Conservation (phyloP, 2,329 filamentous ascomycete genomes). For the Pyrenophora seminiperda region DNA sequence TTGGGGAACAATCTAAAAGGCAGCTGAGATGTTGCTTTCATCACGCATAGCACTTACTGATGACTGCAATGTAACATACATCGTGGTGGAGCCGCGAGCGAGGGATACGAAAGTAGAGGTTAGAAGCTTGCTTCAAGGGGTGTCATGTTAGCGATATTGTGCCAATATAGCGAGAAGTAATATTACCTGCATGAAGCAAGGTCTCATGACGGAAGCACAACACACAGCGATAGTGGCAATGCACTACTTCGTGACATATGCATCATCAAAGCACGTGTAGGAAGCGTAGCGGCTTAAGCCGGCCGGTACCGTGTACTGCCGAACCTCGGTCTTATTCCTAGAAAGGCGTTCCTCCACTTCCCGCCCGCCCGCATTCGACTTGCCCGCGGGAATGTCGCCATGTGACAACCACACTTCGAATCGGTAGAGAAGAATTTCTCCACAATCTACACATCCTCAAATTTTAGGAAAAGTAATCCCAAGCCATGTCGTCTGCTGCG, state of each 20-base stretch:
- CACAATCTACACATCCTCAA: constrained; percentile 5
- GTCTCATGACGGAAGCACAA: too few species aligned
- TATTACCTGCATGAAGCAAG: too few species aligned
- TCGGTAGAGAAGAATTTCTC: constrained; percentile 28
- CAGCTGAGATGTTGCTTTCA: too few species aligned
- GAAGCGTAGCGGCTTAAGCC: constrained; percentile 26
- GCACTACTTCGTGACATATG: too few species aligned
- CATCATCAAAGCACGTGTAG: too few species aligned
- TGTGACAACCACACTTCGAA: constrained; percentile 35
- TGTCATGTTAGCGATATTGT: too few species aligned
- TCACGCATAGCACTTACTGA: not conserved
- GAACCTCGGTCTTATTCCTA: constrained; percentile 36
- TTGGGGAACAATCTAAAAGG: constrained; percentile 3
- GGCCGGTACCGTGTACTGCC: constrained; percentile 27
- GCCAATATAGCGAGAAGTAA: too few species aligned
- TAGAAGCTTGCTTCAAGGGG: not conserved
- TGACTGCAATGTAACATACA: not conserved
- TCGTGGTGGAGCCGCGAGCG: too few species aligned
- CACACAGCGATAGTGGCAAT: too few species aligned
- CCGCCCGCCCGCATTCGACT: constrained; percentile 32
- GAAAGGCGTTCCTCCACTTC: constrained; percentile 29
- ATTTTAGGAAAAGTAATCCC: not conserved
- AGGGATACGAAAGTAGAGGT: constrained; percentile 6
- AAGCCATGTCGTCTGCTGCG: constrained; percentile 39
- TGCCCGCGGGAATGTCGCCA: constrained; percentile 33